Evolutionary conservation across 108 stramenopile genomes (phyloP).

Genomic region (Skeletonema menzelii): DNA sequence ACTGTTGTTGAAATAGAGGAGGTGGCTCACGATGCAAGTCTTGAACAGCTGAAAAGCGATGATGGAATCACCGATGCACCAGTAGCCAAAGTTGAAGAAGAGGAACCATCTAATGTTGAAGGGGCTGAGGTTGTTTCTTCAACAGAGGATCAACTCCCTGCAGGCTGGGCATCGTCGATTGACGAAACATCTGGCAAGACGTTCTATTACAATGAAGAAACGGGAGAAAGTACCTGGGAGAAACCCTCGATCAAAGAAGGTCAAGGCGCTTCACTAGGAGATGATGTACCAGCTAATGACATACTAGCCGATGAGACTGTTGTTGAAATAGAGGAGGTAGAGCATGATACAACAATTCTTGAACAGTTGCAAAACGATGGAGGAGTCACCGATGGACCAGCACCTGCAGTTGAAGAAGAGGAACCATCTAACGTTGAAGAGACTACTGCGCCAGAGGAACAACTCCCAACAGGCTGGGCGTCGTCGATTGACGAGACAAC

Average conservation of each 20-base stretch:
- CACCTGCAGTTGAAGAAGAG: background rate
- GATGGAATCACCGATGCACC: no score
- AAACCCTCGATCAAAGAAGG: slow-evolving; percentile 32
- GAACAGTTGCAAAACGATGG: no score
- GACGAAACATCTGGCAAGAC: background rate
- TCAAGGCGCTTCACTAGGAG: background rate
- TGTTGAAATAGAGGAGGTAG: background rate
- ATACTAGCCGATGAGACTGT: background rate
- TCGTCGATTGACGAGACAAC: background rate
- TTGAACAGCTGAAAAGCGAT: no score
- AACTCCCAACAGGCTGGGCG: background rate
- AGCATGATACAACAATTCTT: background rate
- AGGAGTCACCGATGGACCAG: no score
- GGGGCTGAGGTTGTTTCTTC: no score
- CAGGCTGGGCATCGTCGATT: background rate
- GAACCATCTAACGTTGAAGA: background rate
- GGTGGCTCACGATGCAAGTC: background rate
- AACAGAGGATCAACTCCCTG: background rate
- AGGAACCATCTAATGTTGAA: background rate
- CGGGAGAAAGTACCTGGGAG: slow-evolving; percentile 84
- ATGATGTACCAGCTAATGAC: background rate
- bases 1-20: background rate
- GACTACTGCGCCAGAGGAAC: background rate
- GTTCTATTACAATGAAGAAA: slow-evolving; percentile 81
- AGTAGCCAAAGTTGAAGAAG: background rate